Conservation (phyloP, 2,329 filamentous ascomycete species). For the Fusarium pseudocircinatum region DNA sequence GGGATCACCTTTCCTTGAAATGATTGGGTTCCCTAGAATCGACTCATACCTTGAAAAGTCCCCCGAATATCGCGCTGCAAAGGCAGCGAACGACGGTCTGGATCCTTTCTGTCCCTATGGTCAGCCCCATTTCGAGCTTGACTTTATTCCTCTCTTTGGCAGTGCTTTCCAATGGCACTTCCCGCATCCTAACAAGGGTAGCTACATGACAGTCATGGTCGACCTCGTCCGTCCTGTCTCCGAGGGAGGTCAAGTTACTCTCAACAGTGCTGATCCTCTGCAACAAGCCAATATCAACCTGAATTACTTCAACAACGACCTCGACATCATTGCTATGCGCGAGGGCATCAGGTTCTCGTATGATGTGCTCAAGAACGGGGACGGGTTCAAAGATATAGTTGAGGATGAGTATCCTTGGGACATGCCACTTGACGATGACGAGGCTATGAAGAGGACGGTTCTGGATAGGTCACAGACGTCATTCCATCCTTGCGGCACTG, state of each 20-base stretch:
- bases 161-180: slow-evolving; percentile 60
- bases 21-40: slow-evolving; percentile 67
- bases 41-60: slow-evolving; percentile 61
- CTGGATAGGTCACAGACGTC: slow-evolving; percentile 67
- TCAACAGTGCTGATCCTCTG: slow-evolving; percentile 66
- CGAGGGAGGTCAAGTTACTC: slow-evolving; percentile 62
- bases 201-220: slow-evolving; percentile 66
- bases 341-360: slow-evolving; percentile 66
- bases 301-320: slow-evolving; percentile 66
- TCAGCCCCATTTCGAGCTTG: slow-evolving; percentile 71
- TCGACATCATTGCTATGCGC: slow-evolving; percentile 66
- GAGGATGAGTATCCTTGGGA: slow-evolving; percentile 66
- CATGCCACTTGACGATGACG: slow-evolving; percentile 65
- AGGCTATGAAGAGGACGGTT: slow-evolving; percentile 65
- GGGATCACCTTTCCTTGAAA: slow-evolving; percentile 55
- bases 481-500: slow-evolving; percentile 68
- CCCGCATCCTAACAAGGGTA: slow-evolving; percentile 53
- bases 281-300: slow-evolving; percentile 65
- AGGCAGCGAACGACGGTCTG: slow-evolving; percentile 52
- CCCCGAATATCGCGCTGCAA: slow-evolving; percentile 56
- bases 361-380: slow-evolving; percentile 65
- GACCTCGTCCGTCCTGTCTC: slow-evolving; percentile 56
- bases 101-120: slow-evolving; percentile 66
- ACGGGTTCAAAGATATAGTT: slow-evolving; percentile 65
- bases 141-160: slow-evolving; percentile 68